phyloP scores from a whole-genome alignment of 306 rosid species.

The Cucurbita argyrosperma region DNA sequence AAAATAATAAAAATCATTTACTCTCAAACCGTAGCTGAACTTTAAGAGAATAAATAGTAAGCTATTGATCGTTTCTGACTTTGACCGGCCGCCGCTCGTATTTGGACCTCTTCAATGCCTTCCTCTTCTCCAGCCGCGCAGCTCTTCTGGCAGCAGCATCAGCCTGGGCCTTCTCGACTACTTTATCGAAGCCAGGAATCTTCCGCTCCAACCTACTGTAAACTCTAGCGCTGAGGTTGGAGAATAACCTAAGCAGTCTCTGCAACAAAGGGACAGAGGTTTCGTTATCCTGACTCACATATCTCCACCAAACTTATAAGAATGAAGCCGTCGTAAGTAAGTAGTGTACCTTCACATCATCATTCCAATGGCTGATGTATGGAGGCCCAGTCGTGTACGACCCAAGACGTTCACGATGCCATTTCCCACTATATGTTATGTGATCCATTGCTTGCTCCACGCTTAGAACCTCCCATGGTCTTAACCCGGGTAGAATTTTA shows the following conservation, averaged over 20 bases:
- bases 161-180: slow-evolving; percentile 17
- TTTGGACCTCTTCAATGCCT: slow-evolving; percentile 17
- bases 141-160: slow-evolving; percentile 10
- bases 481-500: slow-evolving; percentile 58
- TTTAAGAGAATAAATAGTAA: neutral
- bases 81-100: neutral
- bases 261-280: slow-evolving; percentile 28
- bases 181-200: slow-evolving; percentile 42
- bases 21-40: neutral
- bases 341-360: slow-evolving; percentile 41
- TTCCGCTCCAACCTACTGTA: slow-evolving; percentile 7
- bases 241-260: slow-evolving; percentile 19
- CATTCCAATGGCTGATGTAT: slow-evolving; percentile 44
- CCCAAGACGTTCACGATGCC: slow-evolving; percentile 83
- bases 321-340: neutral
- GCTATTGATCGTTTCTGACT: slow-evolving; percentile 1
- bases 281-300: neutral
- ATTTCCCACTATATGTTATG: slow-evolving; percentile 55
- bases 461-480: slow-evolving; percentile 97
- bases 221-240: slow-evolving; percentile 5
- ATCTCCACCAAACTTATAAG: neutral
- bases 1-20: neutral
- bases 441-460: slow-evolving; percentile 90
- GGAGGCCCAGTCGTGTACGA: slow-evolving; percentile 72
- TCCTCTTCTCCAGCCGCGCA: slow-evolving; percentile 16